Evolutionary conservation across 768 basidiomycete species (phyloP).

Genomic region (Postia placenta): DNA sequence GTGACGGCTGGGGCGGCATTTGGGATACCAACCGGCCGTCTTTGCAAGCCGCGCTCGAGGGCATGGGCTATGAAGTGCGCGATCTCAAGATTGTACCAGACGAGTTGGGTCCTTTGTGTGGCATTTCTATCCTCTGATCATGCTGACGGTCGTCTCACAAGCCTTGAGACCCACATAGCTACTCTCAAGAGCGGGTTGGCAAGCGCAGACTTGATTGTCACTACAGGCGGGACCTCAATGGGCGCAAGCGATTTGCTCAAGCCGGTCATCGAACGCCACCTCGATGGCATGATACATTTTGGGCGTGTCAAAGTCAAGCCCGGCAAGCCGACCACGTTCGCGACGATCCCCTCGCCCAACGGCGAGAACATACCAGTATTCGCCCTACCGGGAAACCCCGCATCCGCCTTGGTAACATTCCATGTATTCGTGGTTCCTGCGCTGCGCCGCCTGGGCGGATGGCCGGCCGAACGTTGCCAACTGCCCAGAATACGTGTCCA

Average conservation of each 20-base stretch:
- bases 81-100: conserved; percentile 81
- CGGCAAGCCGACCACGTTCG: conserved; percentile 90
- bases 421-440: conserved; percentile 82
- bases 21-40: conserved; percentile 88
- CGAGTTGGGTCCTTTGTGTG: conserved; percentile 37
- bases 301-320: conserved; percentile 70
- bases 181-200: conserved; percentile 53
- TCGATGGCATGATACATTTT: conserved; percentile 76
- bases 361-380: conserved; percentile 58
- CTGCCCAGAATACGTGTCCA: conserved; percentile 58
- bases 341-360: conserved; percentile 50
- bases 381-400: conserved; percentile 86
- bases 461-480: conserved; percentile 43
- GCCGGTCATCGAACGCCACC: conserved; percentile 77
- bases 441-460: conserved; percentile 66
- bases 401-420: conserved; percentile 82
- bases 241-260: conserved; percentile 83
- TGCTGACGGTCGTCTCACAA: conserved; percentile 22
- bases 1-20: conserved; percentile 58
- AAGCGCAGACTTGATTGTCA: conserved; percentile 68
- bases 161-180: conserved; percentile 50
- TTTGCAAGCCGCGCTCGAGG: conserved; percentile 59
- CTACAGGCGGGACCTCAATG: conserved; percentile 92
- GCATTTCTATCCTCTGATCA: background rate
- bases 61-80: conserved; percentile 69